A percentile compares a stretch with the other conserved stretches of the same genome.
Conservation (phyloP, 129 eudicot species). For the Pulicaria dysenterica region DNA sequence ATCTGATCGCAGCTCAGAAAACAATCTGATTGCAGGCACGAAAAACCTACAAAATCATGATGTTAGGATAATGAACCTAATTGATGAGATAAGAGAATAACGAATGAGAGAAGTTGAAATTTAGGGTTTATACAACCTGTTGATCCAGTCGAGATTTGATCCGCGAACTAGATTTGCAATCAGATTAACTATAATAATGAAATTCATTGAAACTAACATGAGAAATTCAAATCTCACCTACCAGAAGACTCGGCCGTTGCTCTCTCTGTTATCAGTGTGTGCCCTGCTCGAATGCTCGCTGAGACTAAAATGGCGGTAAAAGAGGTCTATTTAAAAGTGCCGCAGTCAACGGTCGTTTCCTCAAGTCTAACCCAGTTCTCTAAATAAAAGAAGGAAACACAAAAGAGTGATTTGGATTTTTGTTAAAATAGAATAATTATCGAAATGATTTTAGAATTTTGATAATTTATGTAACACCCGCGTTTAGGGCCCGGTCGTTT, state of each 20-base stretch:
- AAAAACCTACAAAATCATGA: conserved; percentile 23
- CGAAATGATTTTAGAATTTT: too few relatives aligned
- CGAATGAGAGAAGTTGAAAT: neutral
- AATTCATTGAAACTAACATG: conserved; percentile 5
- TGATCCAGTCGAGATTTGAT: neutral
- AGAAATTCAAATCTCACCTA: conserved; percentile 14
- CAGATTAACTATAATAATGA: conserved; percentile 9
- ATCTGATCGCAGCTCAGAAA: conserved; percentile 7
- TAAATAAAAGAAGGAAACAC: too few relatives aligned
- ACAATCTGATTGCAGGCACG: conserved; percentile 7
- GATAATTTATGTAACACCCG: too few relatives aligned
- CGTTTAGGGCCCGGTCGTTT: too few relatives aligned
- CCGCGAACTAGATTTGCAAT: conserved; percentile 1
- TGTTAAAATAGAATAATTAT: too few relatives aligned
- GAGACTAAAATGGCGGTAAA: conserved; percentile 24
- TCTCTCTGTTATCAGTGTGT: conserved; percentile 17
- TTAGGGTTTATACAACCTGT: conserved; percentile 17
- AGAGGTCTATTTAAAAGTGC: conserved; percentile 15
- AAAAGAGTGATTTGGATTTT: too few relatives aligned
- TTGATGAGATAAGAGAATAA: neutral
- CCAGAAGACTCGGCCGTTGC: neutral
- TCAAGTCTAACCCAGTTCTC: neutral
- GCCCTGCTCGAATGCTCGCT: neutral
- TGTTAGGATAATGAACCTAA: conserved; percentile 7
- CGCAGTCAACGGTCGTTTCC: conserved; percentile 8